These are phyloP conservation scores for Colletotrichum sp. DNA, from an alignment of 2,329 filamentous ascomycete genomes.

Conservation along the genomic window DNA sequence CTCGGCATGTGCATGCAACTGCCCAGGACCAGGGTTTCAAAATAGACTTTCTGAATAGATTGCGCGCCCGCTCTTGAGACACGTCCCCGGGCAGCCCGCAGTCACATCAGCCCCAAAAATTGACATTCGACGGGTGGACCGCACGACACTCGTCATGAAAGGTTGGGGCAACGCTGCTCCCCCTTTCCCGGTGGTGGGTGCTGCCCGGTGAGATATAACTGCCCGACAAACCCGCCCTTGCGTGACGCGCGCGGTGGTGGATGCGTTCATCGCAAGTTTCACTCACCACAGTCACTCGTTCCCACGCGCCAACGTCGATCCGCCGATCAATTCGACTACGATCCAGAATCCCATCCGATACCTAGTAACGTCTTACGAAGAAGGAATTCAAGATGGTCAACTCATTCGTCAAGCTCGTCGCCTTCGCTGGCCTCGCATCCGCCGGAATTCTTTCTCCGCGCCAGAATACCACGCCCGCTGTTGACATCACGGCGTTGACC, in stretches of 20 bases:
- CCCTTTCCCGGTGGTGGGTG: background rate
- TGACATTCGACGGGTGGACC: background rate
- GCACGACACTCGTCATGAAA: background rate
- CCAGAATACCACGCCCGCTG: background rate
- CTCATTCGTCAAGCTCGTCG: background rate
- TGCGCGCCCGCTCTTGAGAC: background rate
- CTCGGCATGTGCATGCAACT: background rate
- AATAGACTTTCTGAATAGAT: background rate
- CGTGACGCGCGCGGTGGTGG: background rate
- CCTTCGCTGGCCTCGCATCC: background rate
- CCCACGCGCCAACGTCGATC: background rate
- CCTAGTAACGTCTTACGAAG: background rate
- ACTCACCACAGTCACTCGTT: slow-evolving; percentile 9
- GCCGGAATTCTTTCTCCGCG: background rate
- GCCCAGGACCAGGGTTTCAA: background rate
- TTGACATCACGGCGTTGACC: slow-evolving; percentile 12
- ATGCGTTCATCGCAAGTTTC: background rate
- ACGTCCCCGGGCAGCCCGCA: background rate
- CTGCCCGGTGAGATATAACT: background rate
- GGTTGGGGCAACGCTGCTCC: background rate
- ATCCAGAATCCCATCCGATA: background rate
- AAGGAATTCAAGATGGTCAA: background rate
- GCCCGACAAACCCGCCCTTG: background rate
- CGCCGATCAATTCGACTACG: background rate
- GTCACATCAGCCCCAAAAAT: background rate